Evolutionary conservation across 2,329 filamentous ascomycete species (phyloP).

Genomic region (Pseudogymnoascus sp.): DNA sequence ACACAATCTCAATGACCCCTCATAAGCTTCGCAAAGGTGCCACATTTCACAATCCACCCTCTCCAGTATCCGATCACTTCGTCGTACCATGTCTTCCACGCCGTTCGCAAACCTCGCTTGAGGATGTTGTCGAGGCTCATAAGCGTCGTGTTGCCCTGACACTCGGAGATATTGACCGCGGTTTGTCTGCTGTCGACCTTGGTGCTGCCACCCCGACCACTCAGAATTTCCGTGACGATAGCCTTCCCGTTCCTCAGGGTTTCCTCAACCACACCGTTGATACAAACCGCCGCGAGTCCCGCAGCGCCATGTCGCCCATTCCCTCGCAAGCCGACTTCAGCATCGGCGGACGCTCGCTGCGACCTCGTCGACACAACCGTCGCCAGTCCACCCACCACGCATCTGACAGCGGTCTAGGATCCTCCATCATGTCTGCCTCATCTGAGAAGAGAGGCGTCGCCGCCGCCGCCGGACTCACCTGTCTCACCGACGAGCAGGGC

Average conservation of each 20-base stretch:
- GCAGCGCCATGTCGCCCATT: slow-evolving; percentile 33
- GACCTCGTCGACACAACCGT: slow-evolving; percentile 40
- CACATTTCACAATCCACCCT: slow-evolving; percentile 44
- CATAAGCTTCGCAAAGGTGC: slow-evolving; percentile 55
- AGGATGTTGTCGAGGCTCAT: slow-evolving; percentile 63
- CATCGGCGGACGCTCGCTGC: slow-evolving; percentile 43
- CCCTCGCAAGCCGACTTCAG: slow-evolving; percentile 30
- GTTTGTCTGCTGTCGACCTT: slow-evolving; percentile 41
- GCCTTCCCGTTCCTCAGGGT: slow-evolving; percentile 50
- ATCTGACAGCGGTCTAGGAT: slow-evolving; percentile 82
- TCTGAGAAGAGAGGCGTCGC: slow-evolving; percentile 39
- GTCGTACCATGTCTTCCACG: slow-evolving; percentile 39
- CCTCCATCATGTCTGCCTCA: slow-evolving; percentile 59
- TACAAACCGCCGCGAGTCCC: slow-evolving; percentile 30
- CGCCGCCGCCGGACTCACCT: slow-evolving; percentile 31
- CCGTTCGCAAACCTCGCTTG: slow-evolving; percentile 60
- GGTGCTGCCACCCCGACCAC: slow-evolving; percentile 30
- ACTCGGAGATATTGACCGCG: slow-evolving; percentile 56
- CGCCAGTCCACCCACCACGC: slow-evolving; percentile 56
- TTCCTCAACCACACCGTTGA: slow-evolving; percentile 49
- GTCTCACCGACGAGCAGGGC: slow-evolving; percentile 30
- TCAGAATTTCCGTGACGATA: slow-evolving; percentile 44
- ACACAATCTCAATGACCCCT: slow-evolving; percentile 38
- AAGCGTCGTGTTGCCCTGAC: slow-evolving; percentile 60
- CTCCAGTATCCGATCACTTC: slow-evolving; percentile 34